These are phyloP conservation scores for Rhizopus microsporus DNA, from an alignment of 371 early-diverging fungal genomes.

Conservation along the genomic window DNA sequence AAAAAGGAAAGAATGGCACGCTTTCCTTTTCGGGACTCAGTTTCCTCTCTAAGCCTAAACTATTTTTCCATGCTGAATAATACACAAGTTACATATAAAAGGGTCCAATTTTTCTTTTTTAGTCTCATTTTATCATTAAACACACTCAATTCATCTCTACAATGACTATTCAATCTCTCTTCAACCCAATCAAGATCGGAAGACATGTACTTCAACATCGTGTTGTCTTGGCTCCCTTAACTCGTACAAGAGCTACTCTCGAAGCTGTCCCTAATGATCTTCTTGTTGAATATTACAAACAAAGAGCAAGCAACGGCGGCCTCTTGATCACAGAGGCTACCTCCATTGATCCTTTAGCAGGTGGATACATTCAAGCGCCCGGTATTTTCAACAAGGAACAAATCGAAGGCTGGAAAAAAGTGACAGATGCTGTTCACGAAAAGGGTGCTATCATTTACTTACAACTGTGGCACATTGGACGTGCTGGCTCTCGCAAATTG, in stretches of 20 bases:
- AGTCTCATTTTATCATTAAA: too few relatives aligned
- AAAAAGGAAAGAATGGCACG: too few relatives aligned
- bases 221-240: conserved; percentile 54
- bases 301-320: conserved; percentile 56
- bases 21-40: too few relatives aligned
- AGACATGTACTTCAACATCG: conserved; percentile 35
- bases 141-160: too few relatives aligned
- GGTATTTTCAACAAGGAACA: conserved; percentile 51
- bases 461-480: conserved; percentile 55
- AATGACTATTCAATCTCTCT: too few relatives aligned
- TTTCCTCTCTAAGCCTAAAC: too few relatives aligned
- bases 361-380: conserved; percentile 31
- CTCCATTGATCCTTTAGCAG: conserved; percentile 33
- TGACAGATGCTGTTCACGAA: conserved; percentile 55
- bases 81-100: too few relatives aligned
- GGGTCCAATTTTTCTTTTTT: too few relatives aligned
- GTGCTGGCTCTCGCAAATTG: conserved; percentile 10
- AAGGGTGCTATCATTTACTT: conserved; percentile 52
- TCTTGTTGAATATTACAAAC: conserved; percentile 53
- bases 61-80: too few relatives aligned
- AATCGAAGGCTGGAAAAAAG: conserved; percentile 51
- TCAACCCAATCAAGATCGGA: conserved; percentile 15
- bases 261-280: conserved; percentile 39
- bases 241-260: conserved; percentile 39
- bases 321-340: conserved; percentile 59